Evolutionary conservation across 805 yeast species (phyloP).

Genomic region (Torulaspora maleeae): DNA sequence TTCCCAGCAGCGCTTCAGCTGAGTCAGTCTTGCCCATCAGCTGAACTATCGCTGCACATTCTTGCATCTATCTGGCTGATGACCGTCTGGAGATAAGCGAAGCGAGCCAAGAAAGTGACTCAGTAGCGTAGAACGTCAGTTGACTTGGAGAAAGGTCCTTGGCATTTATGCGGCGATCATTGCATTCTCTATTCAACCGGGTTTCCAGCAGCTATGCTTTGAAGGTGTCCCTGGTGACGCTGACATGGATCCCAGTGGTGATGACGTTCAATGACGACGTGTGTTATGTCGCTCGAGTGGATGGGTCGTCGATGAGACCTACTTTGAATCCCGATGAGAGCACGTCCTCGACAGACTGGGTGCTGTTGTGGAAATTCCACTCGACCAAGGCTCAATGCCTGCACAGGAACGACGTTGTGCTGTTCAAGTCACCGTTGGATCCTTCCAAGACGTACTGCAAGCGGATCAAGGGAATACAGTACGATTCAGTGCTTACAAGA

Average conservation of each 20-base stretch:
- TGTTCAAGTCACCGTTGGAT: conserved; percentile 75
- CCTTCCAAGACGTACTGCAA: conserved; percentile 75
- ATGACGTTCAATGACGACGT: conserved; percentile 65
- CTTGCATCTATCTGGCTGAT: neutral
- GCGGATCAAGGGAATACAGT: conserved; percentile 69
- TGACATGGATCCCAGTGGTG: conserved; percentile 78
- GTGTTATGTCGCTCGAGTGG: conserved; percentile 65
- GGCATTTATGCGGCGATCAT: neutral
- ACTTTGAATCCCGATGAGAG: conserved; percentile 66
- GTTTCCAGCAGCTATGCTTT: conserved; percentile 3
- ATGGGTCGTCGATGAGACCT: conserved; percentile 87
- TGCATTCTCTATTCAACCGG: neutral
- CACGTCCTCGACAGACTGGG: conserved; percentile 51
- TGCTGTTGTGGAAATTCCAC: conserved; percentile 63
- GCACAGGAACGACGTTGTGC: conserved; percentile 63
- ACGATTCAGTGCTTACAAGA: conserved; percentile 61
- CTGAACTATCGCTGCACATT: neutral
- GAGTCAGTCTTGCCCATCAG: too few relatives aligned
- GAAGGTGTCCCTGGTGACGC: conserved; percentile 34
- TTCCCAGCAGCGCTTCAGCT: too few relatives aligned
- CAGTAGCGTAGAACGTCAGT: neutral
- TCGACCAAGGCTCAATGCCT: conserved; percentile 45
- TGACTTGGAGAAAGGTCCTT: neutral
- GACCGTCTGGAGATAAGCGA: neutral
- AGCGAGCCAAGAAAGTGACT: neutral